Percentiles rank a stretch among this genome's conserved stretches.
Evolutionary conservation across 2,329 filamentous ascomycete genomes (phyloP).

Genomic region (Aureobasidium namibiae): DNA sequence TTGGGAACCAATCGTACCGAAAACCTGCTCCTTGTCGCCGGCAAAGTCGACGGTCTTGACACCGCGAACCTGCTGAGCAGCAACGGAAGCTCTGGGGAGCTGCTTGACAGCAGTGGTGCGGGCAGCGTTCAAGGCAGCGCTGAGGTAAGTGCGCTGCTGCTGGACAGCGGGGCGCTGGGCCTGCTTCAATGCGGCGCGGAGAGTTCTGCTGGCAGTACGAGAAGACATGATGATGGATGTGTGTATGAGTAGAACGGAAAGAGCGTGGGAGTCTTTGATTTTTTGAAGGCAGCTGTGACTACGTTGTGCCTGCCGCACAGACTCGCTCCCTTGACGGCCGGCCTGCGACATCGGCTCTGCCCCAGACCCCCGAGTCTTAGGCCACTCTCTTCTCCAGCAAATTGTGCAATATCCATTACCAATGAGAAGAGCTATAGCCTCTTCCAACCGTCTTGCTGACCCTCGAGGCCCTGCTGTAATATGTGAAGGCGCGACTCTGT

Average conservation of each 20-base stretch:
- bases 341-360: slow-evolving; percentile 6
- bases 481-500: not conserved
- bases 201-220: slow-evolving; percentile 58
- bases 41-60: slow-evolving; percentile 99
- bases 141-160: slow-evolving; percentile 51
- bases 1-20: slow-evolving; percentile 50
- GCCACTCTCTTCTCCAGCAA: slow-evolving; percentile 7
- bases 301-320: slow-evolving; percentile 4
- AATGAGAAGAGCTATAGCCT: not conserved
- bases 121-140: slow-evolving; percentile 45
- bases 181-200: slow-evolving; percentile 50
- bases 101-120: slow-evolving; percentile 31
- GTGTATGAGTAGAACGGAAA: slow-evolving; percentile 9
- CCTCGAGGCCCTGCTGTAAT: not conserved
- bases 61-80: slow-evolving; percentile 64
- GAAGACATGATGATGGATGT: slow-evolving; percentile 57
- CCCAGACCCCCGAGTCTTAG: not conserved
- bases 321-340: not conserved
- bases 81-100: slow-evolving; percentile 38
- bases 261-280: slow-evolving; percentile 1
- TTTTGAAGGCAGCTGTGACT: slow-evolving; percentile 9
- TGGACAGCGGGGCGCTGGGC: slow-evolving; percentile 40
- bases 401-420: slow-evolving; percentile 11
- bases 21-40: slow-evolving; percentile 88
- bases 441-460: not conserved